Evolutionary conservation across 768 basidiomycete genomes (phyloP), one percentile per base, ranked within the genome.

Genomic region (Termitomyces sp.): DNA sequence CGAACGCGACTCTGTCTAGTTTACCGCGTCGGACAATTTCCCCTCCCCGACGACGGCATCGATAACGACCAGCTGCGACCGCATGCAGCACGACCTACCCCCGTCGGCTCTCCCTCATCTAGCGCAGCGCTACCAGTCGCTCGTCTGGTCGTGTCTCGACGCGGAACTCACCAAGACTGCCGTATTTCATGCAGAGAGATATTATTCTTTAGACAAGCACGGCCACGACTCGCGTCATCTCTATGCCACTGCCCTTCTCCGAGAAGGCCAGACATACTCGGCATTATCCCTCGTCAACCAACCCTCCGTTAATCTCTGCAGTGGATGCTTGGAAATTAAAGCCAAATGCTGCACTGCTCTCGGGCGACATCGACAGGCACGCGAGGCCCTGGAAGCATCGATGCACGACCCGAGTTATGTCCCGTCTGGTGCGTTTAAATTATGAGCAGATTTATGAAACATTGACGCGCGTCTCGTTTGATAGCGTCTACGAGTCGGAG

Each of bases 131-230:
- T 87, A 89, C 67, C 81, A 81, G 61, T 74, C 80, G 51, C 77
- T 94, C 60, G 78, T 92, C 65, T 92, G 91, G 90, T 83, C 84
- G 63, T 91, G 85, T 72, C 84, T 94, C 57, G 91, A 94, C 74
- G 80, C 84, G 54, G 87, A 88, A 64, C 83, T 94, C 45, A 76
- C 81, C 63, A 82, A 80, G 70, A 85, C 91, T 12, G 92, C 93
- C 41, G 81, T 91, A 46, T 96, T 96, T 75, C 90, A 90, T 73
- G 91, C 92, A 37, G 94, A 95, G 72, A 76, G 91, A 61, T 90
- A 90, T 68, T 87, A 80, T 68, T 81, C 84, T 41, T 72, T 90
- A 69, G 85, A 89, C 70, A 76, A 78, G 59, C 68, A 75, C 31
- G 84, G 83, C 70, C 93, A 95, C 68, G 86, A 90, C 66, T 84